These are phyloP conservation scores for Chaetomiaceae sp. DNA, from an alignment of 2,329 filamentous ascomycete genomes.

Conservation along the genomic window DNA sequence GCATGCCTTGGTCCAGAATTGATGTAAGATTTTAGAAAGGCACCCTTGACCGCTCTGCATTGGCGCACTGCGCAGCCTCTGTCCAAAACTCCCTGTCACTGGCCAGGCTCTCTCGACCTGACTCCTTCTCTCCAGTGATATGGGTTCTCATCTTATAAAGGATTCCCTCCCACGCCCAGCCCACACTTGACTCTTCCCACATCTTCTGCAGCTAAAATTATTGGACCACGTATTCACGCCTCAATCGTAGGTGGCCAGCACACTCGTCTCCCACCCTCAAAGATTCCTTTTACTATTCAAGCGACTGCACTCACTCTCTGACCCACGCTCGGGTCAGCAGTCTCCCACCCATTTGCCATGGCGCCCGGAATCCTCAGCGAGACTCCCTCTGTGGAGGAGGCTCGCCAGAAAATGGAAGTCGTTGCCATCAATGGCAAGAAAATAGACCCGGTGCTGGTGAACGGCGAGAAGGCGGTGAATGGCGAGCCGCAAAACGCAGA, in stretches of 20 bases:
- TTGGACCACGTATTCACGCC: no score
- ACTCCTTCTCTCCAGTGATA: neutral
- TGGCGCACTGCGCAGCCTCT: neutral
- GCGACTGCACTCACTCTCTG: no score
- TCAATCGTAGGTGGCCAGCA: no score
- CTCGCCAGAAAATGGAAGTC: neutral
- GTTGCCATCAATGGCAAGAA: neutral
- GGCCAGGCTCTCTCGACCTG: neutral
- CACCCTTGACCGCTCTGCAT: neutral
- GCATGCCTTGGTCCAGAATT: no score
- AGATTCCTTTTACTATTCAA: no score
- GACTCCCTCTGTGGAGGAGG: neutral
- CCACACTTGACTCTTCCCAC: no score
- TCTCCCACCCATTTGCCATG: neutral
- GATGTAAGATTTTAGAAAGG: neutral
- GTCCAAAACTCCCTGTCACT: neutral
- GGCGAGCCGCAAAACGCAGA: neutral
- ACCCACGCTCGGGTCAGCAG: neutral
- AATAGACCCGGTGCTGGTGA: neutral
- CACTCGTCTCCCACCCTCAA: no score
- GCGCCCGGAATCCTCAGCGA: constrained; percentile 10
- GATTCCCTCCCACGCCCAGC: no score
- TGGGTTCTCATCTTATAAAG: no score
- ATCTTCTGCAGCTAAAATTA: no score
- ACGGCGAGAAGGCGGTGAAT: neutral